Percentiles rank a stretch among this genome's conserved stretches.
Evolutionary conservation across 768 basidiomycete species (phyloP).

Genomic region (Pisolithus tinctorius): DNA sequence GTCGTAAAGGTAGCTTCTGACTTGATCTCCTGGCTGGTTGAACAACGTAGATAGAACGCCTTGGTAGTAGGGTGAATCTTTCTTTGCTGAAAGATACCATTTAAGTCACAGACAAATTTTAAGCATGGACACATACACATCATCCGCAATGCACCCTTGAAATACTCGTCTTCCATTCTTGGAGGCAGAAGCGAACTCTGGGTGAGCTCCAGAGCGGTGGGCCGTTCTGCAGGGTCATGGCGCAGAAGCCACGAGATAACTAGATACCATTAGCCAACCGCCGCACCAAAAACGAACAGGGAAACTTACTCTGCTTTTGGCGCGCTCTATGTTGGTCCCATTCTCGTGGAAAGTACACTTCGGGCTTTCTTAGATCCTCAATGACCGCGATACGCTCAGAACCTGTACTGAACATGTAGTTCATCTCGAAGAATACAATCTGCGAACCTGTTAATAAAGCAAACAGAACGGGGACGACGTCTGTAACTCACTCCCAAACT

Average conservation of each 20-base stretch:
- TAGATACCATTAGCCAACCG: slow-evolving; percentile 19
- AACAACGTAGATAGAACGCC: slow-evolving; percentile 75
- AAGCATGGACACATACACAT: slow-evolving; percentile 67
- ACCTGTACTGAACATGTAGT: slow-evolving; percentile 72
- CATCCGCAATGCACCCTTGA: slow-evolving; percentile 68
- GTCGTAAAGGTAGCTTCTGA: slow-evolving; percentile 71
- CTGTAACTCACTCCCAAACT: slow-evolving; percentile 69
- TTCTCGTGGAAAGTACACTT: slow-evolving; percentile 65
- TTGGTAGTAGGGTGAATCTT: slow-evolving; percentile 76
- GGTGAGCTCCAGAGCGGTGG: slow-evolving; percentile 76
- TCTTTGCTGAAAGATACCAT: slow-evolving; percentile 45
- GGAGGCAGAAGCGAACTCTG: slow-evolving; percentile 73
- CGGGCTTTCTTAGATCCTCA: slow-evolving; percentile 66
- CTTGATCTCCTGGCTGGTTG: slow-evolving; percentile 57
- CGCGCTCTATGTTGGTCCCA: slow-evolving; percentile 61
- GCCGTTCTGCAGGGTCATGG: slow-evolving; percentile 73
- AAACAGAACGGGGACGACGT: neutral
- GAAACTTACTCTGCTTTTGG: slow-evolving; percentile 61
- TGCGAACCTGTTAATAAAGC: slow-evolving; percentile 22
- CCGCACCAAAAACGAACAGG: neutral
- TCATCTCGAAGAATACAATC: slow-evolving; percentile 99
- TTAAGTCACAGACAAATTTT: neutral
- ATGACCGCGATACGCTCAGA: slow-evolving; percentile 82
- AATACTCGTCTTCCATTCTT: slow-evolving; percentile 77
- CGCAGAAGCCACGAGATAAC: slow-evolving; percentile 78